Percentiles rank a stretch among this genome's conserved stretches.
These are phyloP conservation scores for Hypoxylon sp. DNA, from an alignment of 2,329 filamentous ascomycete genomes.

Conservation along the genomic window DNA sequence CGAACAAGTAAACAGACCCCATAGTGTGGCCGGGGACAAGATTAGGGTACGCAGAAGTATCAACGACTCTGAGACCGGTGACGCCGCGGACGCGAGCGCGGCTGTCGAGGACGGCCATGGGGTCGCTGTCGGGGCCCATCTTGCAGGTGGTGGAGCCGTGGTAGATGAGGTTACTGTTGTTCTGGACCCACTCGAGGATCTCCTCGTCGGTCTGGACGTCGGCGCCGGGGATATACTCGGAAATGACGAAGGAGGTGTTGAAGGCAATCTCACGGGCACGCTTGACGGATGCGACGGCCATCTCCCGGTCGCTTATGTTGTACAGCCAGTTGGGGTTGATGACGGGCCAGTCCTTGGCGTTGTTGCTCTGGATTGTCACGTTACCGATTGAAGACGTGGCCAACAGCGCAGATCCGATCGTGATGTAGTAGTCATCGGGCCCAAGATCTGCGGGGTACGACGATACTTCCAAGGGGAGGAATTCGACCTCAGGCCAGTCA, in stretches of 20 bases:
- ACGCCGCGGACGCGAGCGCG: slow-evolving; percentile 39
- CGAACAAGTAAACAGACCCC: neutral
- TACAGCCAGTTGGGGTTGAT: slow-evolving; percentile 7
- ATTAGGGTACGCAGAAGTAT: slow-evolving; percentile 7
- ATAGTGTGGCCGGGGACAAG: neutral
- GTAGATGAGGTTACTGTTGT: slow-evolving; percentile 61
- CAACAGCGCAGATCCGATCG: neutral
- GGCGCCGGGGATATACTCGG: slow-evolving; percentile 33
- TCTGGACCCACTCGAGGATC: slow-evolving; percentile 60
- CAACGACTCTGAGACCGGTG: slow-evolving; percentile 7
- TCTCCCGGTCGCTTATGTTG: neutral
- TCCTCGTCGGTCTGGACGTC: slow-evolving; percentile 53
- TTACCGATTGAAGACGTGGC: neutral
- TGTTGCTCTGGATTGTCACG: neutral
- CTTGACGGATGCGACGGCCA: neutral
- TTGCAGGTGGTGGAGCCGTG: slow-evolving; percentile 66
- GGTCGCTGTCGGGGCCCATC: slow-evolving; percentile 65
- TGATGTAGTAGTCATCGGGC: neutral
- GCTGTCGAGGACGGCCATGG: slow-evolving; percentile 66
- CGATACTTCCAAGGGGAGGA: neutral
- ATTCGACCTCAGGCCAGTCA: slow-evolving; percentile 2
- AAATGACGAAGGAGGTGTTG: neutral
- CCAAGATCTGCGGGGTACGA: neutral
- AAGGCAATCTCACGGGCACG: neutral
- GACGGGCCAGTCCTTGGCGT: neutral